Conservation (phyloP, 768 basidiomycete genomes). For the Peribolospora kevripleyi region DNA sequence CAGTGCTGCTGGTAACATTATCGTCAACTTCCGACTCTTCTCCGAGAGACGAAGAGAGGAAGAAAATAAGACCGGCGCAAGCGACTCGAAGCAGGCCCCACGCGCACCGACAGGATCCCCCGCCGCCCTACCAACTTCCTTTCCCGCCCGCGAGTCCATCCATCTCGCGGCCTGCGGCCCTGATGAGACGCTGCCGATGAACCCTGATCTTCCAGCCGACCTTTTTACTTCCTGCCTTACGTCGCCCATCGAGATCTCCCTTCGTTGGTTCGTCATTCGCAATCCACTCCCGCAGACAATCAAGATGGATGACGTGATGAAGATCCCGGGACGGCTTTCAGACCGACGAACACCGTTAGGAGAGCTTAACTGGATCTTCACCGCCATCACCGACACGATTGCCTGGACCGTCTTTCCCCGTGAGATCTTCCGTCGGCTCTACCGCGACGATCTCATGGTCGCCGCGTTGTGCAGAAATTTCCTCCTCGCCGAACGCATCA, state of each 20-base stretch:
- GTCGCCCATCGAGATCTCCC: slow-evolving; percentile 89
- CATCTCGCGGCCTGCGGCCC: slow-evolving; percentile 87
- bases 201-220: slow-evolving; percentile 89
- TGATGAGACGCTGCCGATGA: slow-evolving; percentile 74
- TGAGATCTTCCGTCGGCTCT: slow-evolving; percentile 76
- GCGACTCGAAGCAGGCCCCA: slow-evolving; percentile 48
- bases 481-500: slow-evolving; percentile 84
- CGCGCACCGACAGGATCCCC: slow-evolving; percentile 37
- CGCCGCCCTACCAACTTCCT: slow-evolving; percentile 20
- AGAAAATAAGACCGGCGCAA: slow-evolving; percentile 16
- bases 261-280: slow-evolving; percentile 71
- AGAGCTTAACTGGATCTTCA: slow-evolving; percentile 99
- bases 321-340: slow-evolving; percentile 87
- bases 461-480: slow-evolving; percentile 94
- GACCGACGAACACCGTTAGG: slow-evolving; percentile 88
- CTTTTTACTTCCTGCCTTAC: slow-evolving; percentile 94
- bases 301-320: slow-evolving; percentile 71
- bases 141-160: slow-evolving; percentile 58
- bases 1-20: slow-evolving; percentile 81
- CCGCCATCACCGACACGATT: slow-evolving; percentile 94
- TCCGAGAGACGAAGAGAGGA: slow-evolving; percentile 20
- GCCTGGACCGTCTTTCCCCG: slow-evolving; percentile 94
- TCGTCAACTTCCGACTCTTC: slow-evolving; percentile 55
- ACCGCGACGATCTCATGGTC: slow-evolving; percentile 82
- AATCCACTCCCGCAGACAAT: slow-evolving; percentile 61